A percentile compares a stretch with the other conserved stretches of the same genome.
Evolutionary conservation across 2,329 filamentous ascomycete species (phyloP).

Genomic region (Keithomyces neogunnii): DNA sequence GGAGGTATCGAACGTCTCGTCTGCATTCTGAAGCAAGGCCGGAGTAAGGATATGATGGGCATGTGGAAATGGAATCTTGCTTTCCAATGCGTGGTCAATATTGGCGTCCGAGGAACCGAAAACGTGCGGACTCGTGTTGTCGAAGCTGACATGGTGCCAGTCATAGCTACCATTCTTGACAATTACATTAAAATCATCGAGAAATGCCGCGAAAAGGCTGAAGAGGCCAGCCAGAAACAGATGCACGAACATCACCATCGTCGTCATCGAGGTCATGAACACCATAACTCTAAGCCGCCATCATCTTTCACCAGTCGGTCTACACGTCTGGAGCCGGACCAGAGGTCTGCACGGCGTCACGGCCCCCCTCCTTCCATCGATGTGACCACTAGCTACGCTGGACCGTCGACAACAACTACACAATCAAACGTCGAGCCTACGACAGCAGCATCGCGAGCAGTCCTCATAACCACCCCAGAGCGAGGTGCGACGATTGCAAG

Average conservation of each 20-base stretch:
- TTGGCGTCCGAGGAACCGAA: slow-evolving; percentile 92
- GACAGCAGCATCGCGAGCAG: slow-evolving; percentile 10
- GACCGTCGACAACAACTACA: slow-evolving; percentile 24
- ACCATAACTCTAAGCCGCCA: slow-evolving; percentile 37
- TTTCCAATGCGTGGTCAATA: slow-evolving; percentile 98
- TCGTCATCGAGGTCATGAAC: slow-evolving; percentile 39
- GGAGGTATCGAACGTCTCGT: slow-evolving; percentile 93
- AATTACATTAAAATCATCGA: slow-evolving; percentile 98
- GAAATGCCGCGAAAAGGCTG: slow-evolving; percentile 77
- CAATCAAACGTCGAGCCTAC: slow-evolving; percentile 17
- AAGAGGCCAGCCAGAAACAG: slow-evolving; percentile 70
- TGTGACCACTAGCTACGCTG: slow-evolving; percentile 35
- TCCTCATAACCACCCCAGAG: slow-evolving; percentile 9
- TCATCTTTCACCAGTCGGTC: slow-evolving; percentile 46
- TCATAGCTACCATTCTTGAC: slow-evolving; percentile 95
- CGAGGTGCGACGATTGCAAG: slow-evolving; percentile 13
- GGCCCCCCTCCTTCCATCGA: slow-evolving; percentile 67
- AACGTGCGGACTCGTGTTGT: slow-evolving; percentile 89
- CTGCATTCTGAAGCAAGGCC: slow-evolving; percentile 94
- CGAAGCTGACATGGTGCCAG: slow-evolving; percentile 97
- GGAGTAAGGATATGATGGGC: slow-evolving; percentile 98
- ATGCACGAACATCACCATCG: slow-evolving; percentile 43
- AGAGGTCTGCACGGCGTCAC: slow-evolving; percentile 62
- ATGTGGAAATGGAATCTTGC: slow-evolving; percentile 99
- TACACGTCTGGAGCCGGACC: slow-evolving; percentile 46